phyloP scores from a whole-genome alignment of 2,329 filamentous ascomycete species.

The Alternaria sp. region DNA sequence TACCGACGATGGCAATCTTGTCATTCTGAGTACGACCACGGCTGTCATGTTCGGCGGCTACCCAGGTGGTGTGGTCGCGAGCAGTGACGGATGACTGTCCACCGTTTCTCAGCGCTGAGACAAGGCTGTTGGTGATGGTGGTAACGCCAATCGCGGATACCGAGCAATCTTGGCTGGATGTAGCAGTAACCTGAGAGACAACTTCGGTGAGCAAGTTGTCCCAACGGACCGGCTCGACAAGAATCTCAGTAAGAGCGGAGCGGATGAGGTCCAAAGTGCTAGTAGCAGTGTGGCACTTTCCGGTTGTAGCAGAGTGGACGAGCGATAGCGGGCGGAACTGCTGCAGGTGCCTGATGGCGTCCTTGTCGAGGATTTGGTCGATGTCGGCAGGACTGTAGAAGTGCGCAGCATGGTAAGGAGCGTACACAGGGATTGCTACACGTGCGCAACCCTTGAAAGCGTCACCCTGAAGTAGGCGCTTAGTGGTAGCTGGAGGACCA shows the following conservation, averaged over 20 bases:
- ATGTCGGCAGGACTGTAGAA: constrained; percentile 62
- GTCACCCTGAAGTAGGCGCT: constrained; percentile 61
- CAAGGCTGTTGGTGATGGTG: constrained; percentile 64
- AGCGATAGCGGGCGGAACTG: constrained; percentile 54
- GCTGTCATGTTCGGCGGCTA: constrained; percentile 35
- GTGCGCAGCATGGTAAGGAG: constrained; percentile 67
- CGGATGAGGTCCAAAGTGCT: constrained; percentile 58
- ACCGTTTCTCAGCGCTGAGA: constrained; percentile 62
- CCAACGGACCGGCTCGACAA: constrained; percentile 59
- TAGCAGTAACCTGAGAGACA: constrained; percentile 57
- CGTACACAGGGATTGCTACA: constrained; percentile 64
- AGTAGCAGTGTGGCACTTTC: constrained; percentile 57
- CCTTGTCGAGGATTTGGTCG: constrained; percentile 59
- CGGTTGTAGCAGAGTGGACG: constrained; percentile 59
- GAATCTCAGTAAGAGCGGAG: constrained; percentile 56
- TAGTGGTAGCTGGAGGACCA: constrained; percentile 64
- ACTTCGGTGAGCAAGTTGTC: constrained; percentile 59
- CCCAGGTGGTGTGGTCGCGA: constrained; percentile 58
- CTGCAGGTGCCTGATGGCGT: constrained; percentile 53
- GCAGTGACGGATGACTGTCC: constrained; percentile 56
- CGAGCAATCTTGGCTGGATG: constrained; percentile 53
- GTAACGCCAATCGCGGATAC: constrained; percentile 62
- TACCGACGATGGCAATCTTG: constrained; percentile 86
- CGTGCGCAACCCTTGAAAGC: constrained; percentile 61
- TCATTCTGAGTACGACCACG: constrained; percentile 62